These are phyloP conservation scores for Komagataella pseudopastoris DNA, from an alignment of 805 yeast species.

Conservation along the genomic window DNA sequence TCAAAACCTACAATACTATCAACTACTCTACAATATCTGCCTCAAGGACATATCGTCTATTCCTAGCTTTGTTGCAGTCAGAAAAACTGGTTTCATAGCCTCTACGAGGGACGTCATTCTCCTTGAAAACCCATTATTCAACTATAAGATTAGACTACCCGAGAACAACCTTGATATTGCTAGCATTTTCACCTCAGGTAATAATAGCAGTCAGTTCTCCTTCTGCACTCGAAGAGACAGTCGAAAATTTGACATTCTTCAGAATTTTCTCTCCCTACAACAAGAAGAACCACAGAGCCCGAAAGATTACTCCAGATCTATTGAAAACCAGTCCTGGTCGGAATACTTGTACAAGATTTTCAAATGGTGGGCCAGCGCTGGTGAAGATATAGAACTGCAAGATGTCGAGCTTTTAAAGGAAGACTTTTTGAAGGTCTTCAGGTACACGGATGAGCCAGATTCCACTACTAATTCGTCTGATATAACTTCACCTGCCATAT, in stretches of 20 bases:
- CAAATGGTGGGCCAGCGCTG: constrained; percentile 85
- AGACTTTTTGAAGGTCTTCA: background rate
- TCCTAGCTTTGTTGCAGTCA: background rate
- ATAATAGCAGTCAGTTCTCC: background rate
- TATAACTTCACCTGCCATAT: constrained; percentile 12
- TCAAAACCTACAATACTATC: constrained; percentile 18
- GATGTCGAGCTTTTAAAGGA: constrained; percentile 5
- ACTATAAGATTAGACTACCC: constrained; percentile 22
- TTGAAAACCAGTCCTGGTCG: constrained; percentile 39
- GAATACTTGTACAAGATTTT: constrained; percentile 57
- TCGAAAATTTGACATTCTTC: constrained; percentile 18
- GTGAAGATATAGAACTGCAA: constrained; percentile 34
- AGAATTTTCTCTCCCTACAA: constrained; percentile 8
- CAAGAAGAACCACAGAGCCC: background rate
- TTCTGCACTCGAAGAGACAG: constrained; percentile 24
- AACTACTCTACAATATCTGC: constrained; percentile 50
- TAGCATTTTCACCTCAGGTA: background rate
- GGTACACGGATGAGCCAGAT: background rate
- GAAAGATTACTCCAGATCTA: constrained; percentile 7
- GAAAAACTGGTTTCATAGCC: constrained; percentile 27
- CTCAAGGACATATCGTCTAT: constrained; percentile 37
- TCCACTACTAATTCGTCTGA: background rate
- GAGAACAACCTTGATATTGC: constrained; percentile 1
- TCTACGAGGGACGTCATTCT: constrained; percentile 57
- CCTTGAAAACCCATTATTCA: constrained; percentile 40